Conservation (phyloP, 2,329 filamentous ascomycete genomes). For the Pseudophaeomoniella oleicola region DNA sequence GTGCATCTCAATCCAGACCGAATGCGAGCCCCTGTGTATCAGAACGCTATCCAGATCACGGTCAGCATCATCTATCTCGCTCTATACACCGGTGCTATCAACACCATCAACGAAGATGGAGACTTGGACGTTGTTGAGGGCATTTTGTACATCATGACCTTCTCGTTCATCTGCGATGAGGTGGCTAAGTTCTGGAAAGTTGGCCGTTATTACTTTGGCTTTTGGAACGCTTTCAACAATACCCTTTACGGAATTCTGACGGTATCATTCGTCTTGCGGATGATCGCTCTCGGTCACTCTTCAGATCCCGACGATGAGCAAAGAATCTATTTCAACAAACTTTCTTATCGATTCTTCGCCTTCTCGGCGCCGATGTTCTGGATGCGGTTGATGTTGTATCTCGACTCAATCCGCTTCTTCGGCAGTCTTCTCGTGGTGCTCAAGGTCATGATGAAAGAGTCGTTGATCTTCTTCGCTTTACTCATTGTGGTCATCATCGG, state of each 20-base stretch:
- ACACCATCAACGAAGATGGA: constrained; percentile 75
- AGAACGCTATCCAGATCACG: constrained; percentile 77
- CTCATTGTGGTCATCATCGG: constrained; percentile 61
- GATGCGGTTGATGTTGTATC: constrained; percentile 78
- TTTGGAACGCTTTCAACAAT: constrained; percentile 94
- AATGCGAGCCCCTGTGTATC: constrained; percentile 83
- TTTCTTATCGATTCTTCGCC: constrained; percentile 89
- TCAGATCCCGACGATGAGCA: constrained; percentile 30
- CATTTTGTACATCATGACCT: constrained; percentile 76
- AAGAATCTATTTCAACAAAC: constrained; percentile 53
- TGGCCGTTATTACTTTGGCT: constrained; percentile 76
- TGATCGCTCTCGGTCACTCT: constrained; percentile 59
- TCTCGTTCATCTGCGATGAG: constrained; percentile 85
- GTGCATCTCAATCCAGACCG: constrained; percentile 83
- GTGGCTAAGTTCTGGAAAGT: constrained; percentile 84
- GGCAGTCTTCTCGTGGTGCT: constrained; percentile 95
- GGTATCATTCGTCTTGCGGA: constrained; percentile 62
- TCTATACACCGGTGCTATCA: constrained; percentile 82
- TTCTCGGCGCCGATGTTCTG: constrained; percentile 96
- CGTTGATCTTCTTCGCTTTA: constrained; percentile 89
- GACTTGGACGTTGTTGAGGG: constrained; percentile 75
- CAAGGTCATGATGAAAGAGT: constrained; percentile 89
- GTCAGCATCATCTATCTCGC: constrained; percentile 71
- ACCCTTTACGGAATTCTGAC: constrained; percentile 66
- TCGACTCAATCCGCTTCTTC: constrained; percentile 90